phyloP scores from a whole-genome alignment of 331 rosid species.

The Phaseolus coccineus region DNA sequence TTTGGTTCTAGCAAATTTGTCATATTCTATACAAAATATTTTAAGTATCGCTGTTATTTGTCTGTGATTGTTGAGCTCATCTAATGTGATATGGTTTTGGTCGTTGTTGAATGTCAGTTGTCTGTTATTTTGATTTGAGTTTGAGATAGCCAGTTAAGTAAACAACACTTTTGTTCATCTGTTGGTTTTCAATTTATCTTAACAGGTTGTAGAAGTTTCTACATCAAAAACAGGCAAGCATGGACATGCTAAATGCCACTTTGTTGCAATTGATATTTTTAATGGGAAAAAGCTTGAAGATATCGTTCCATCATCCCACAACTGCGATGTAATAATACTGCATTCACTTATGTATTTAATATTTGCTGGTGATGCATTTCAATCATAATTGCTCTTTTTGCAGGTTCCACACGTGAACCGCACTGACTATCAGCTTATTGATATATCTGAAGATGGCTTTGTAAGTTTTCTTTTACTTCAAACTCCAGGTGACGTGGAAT shows the following conservation, averaged over 20 bases:
- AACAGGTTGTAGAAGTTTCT: constrained; percentile 82
- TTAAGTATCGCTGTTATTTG: constrained; percentile 1
- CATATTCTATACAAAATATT: background rate
- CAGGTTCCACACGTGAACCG: constrained; percentile 77
- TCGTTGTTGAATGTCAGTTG: background rate
- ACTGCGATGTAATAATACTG: constrained; percentile 62
- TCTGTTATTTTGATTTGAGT: constrained; percentile 7
- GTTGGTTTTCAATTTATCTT: background rate
- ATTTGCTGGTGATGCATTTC: constrained; percentile 1
- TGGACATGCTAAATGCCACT: constrained; percentile 87
- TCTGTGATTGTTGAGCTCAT: background rate
- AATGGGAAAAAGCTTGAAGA: constrained; percentile 82
- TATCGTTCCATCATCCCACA: constrained; percentile 82
- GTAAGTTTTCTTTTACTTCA: constrained; percentile 50
- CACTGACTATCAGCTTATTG: constrained; percentile 71
- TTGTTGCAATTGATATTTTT: constrained; percentile 78
- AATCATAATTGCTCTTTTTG: constrained; percentile 18
- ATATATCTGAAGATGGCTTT: constrained; percentile 78
- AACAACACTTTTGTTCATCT: background rate
- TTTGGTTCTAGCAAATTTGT: background rate
- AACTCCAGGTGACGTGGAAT: background rate
- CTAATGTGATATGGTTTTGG: background rate
- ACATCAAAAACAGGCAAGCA: constrained; percentile 86
- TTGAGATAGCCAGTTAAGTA: background rate
- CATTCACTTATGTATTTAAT: background rate